Evolutionary conservation across 2,329 filamentous ascomycete species (phyloP), one percentile per base, ranked within the genome.

Genomic region (Trichoderma breve): DNA sequence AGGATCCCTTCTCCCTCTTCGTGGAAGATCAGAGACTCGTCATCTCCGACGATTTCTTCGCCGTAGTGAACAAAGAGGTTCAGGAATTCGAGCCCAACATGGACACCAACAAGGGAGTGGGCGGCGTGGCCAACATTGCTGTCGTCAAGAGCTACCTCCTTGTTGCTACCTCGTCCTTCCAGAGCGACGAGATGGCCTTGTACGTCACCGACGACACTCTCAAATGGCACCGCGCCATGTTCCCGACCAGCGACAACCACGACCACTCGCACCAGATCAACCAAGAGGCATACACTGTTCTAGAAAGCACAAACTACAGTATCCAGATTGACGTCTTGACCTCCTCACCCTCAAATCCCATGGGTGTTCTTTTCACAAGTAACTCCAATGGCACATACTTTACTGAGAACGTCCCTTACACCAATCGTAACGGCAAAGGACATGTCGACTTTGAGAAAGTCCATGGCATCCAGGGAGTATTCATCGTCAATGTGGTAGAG

Each of bases 381-480:
- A 99, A 99, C 80, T 98, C 95, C 36, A 97, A 98, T 79, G 96
- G 96, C 73, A 98, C 94, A 3, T 98, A 95, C 81, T 99, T 98
- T 80, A 96, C 93, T 2, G 91, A 92, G 78, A 98, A 97, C 77
- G 88, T 95, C 71, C 93, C 97, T 72, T 92, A 98, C 80, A 98
- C 95, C 39, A 98, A 99, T 81, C 92, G 95, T 77, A 92, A 95
- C 77, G 76, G 80, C 11, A 82, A 84, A 32, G 94, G 94, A 3
- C 88, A 90, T 71, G 95, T 99, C 65, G 96, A 99, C 80, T 99
- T 98, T 77, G 96, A 99, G 80, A 97, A 97, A 82, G 90, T 99
- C 67, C 88, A 92, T 53, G 92, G 92, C 70, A 95, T 99, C 43
- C 95, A 98, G 80, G 96, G 96, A 43, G 92, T 99, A 71, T 93